These are phyloP conservation scores for Sugiyamaella floridensis DNA, from an alignment of 805 yeast genomes.

Conservation along the genomic window DNA sequence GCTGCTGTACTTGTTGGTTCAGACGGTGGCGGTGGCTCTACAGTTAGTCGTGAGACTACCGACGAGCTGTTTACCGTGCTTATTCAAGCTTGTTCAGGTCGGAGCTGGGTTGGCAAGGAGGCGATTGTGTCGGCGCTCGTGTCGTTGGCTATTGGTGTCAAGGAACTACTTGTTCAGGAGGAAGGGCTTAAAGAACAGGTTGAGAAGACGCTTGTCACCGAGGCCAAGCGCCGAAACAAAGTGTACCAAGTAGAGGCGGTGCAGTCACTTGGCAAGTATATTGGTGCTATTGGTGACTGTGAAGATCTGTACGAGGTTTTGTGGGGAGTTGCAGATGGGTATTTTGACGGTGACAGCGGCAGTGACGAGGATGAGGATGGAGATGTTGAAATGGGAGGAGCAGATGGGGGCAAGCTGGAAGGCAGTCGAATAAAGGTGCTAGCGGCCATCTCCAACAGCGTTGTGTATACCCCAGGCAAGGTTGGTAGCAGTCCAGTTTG, in stretches of 20 bases:
- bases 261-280: slow-evolving; percentile 45
- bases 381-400: slow-evolving; percentile 23
- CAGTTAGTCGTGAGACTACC: slow-evolving; percentile 1
- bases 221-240: slow-evolving; percentile 60
- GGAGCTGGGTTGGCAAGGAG: slow-evolving; percentile 88
- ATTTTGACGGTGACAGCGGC: slow-evolving; percentile 34
- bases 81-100: slow-evolving; percentile 59
- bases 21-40: slow-evolving; percentile 9
- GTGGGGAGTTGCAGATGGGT: slow-evolving; percentile 26
- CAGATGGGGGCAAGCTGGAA: slow-evolving; percentile 11
- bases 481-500: neutral
- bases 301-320: slow-evolving; percentile 31
- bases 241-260: slow-evolving; percentile 55
- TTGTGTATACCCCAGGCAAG: slow-evolving; percentile 13
- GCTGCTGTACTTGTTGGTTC: slow-evolving; percentile 19
- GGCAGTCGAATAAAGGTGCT: slow-evolving; percentile 2
- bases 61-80: slow-evolving; percentile 40
- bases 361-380: slow-evolving; percentile 35
- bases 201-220: slow-evolving; percentile 44
- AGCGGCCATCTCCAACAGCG: neutral
- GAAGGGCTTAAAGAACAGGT: slow-evolving; percentile 34
- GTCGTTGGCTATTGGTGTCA: slow-evolving; percentile 44
- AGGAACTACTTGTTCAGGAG: slow-evolving; percentile 27
- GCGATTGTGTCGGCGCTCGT: slow-evolving; percentile 64
- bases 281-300: slow-evolving; percentile 33